Conservation (phyloP, 192 early-diverging fungal genomes). For the Ambispora gerdemannii region DNA sequence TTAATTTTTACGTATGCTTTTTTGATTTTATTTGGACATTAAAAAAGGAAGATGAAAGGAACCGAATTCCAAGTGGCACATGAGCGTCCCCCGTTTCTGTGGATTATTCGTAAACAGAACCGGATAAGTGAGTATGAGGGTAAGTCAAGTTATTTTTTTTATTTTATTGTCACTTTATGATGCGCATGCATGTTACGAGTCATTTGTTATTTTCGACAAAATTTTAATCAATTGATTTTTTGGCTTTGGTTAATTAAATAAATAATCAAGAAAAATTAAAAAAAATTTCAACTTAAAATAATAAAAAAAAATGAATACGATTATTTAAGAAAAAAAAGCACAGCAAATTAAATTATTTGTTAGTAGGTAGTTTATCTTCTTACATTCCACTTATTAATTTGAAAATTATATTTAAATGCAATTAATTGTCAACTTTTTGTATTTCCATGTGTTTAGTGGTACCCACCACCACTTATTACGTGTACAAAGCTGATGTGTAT, state of each 20-base stretch:
- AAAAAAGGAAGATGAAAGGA: conserved; percentile 64
- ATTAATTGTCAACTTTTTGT: background rate
- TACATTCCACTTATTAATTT: too few species aligned
- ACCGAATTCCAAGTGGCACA: conserved; percentile 73
- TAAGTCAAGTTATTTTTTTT: conserved; percentile 24
- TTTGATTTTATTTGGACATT: conserved; percentile 1
- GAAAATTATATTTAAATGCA: too few species aligned
- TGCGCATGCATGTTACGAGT: background rate
- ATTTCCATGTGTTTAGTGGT: conserved; percentile 44
- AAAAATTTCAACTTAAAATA: too few species aligned
- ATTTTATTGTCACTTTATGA: background rate
- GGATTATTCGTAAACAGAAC: conserved; percentile 69
- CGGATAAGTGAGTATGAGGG: conserved; percentile 56
- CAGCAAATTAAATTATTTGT: too few species aligned
- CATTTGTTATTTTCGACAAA: background rate
- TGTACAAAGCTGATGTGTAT: conserved; percentile 68
- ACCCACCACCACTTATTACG: conserved; percentile 64
- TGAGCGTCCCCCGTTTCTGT: conserved; percentile 62
- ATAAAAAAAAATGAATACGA: too few species aligned
- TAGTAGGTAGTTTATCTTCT: too few species aligned
- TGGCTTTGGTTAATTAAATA: too few species aligned
- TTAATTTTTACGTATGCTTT: background rate
- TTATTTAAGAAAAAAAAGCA: too few species aligned
- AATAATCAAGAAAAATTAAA: too few species aligned
- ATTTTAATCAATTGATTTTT: background rate